These are phyloP conservation scores for Alternaria incomplexa DNA, from an alignment of 2,329 filamentous ascomycete genomes.

Conservation along the genomic window DNA sequence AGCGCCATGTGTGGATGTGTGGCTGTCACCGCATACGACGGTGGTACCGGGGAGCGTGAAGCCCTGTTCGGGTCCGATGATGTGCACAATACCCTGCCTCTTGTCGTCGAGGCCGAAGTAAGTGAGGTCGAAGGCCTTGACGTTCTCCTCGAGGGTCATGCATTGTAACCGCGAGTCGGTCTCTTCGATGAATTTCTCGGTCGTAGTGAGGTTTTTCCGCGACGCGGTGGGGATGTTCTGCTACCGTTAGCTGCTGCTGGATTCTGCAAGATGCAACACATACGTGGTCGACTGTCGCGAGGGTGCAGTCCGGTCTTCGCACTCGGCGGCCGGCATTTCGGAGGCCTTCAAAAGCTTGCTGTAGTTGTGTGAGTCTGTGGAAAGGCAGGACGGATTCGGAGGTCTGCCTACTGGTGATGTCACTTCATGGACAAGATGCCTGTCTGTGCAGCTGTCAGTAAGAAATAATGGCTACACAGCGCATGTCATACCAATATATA, in stretches of 20 bases:
- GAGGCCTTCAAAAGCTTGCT: constrained; percentile 97
- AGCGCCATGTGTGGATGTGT: constrained; percentile 96
- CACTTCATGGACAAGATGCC: constrained; percentile 97
- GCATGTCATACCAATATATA: constrained; percentile 82
- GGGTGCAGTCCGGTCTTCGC: constrained; percentile 92
- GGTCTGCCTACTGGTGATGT: constrained; percentile 77
- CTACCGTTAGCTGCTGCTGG: constrained; percentile 19
- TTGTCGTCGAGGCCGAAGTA: constrained; percentile 97
- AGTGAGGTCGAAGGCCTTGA: constrained; percentile 93
- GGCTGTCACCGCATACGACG: constrained; percentile 95
- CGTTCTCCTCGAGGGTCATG: constrained; percentile 94
- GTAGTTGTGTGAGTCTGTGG: constrained; percentile 25
- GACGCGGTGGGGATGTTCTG: constrained; percentile 93
- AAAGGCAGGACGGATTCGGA: neutral
- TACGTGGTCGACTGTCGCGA: constrained; percentile 97
- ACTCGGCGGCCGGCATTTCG: constrained; percentile 87
- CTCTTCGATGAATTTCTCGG: constrained; percentile 92
- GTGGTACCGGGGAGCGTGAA: constrained; percentile 98
- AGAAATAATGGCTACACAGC: neutral
- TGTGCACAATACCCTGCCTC: constrained; percentile 96
- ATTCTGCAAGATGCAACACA: constrained; percentile 37
- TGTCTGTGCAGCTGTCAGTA: constrained; percentile 62
- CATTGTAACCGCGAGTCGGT: constrained; percentile 93
- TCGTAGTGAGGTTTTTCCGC: constrained; percentile 91
- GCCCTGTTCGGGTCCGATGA: constrained; percentile 97